Evolutionary conservation across 768 basidiomycete species (phyloP).

Genomic region (Termitomyces sp.): DNA sequence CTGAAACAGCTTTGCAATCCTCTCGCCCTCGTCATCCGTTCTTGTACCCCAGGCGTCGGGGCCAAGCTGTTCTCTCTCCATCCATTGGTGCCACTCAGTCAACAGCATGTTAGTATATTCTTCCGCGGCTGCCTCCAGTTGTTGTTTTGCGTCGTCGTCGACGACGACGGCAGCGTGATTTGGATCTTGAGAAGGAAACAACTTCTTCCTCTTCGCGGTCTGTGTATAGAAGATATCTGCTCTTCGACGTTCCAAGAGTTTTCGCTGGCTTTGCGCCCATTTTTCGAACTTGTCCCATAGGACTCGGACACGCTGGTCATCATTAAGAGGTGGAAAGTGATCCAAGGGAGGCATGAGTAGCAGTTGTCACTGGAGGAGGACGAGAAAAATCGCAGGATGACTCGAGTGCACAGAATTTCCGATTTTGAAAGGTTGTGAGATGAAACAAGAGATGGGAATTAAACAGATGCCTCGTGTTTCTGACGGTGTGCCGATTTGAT

Average conservation of each 20-base stretch:
- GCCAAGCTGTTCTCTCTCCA: constrained; percentile 26
- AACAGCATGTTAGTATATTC: constrained; percentile 27
- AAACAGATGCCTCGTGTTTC: constrained; percentile 36
- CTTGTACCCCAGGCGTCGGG: constrained; percentile 42
- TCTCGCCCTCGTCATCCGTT: constrained; percentile 27
- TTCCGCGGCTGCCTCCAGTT: constrained; percentile 24
- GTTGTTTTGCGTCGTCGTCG: constrained; percentile 27
- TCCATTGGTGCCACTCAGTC: constrained; percentile 34
- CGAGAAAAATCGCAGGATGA: constrained; percentile 21
- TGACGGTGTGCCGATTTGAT: constrained; percentile 28
- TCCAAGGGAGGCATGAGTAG: constrained; percentile 15
- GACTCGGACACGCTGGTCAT: constrained; percentile 20
- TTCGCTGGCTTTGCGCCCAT: constrained; percentile 23
- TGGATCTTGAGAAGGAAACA: constrained; percentile 12
- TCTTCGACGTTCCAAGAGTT: constrained; percentile 18
- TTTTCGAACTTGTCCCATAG: constrained; percentile 31
- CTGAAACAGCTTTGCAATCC: constrained; percentile 27
- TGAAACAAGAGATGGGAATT: constrained; percentile 28
- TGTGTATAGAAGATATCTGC: constrained; percentile 20
- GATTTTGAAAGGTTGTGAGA: constrained; percentile 21
- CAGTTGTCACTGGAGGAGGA: constrained; percentile 12
- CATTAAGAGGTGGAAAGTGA: constrained; percentile 8
- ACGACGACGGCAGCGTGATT: constrained; percentile 15
- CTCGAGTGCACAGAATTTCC: constrained; percentile 25
- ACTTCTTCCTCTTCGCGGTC: constrained; percentile 20